Percentiles rank a stretch among this genome's conserved stretches.
Evolutionary conservation across 441 rosid species (phyloP).

Genomic region (Gossypium schwendimanii): DNA sequence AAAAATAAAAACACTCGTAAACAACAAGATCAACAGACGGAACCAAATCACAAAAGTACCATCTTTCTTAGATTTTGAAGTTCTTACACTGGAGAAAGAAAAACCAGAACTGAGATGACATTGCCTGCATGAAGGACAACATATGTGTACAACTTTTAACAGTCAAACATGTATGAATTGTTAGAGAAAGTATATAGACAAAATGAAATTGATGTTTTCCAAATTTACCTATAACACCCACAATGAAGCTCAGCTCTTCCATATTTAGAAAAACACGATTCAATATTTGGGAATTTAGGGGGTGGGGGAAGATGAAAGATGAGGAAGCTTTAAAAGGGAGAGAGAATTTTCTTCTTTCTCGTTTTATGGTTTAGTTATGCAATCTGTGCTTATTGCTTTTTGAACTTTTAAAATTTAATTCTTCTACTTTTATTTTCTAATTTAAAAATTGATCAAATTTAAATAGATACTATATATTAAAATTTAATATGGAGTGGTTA

Average conservation of each 20-base stretch:
- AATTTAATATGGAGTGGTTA: too few species aligned
- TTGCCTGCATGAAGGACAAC: slow-evolving; percentile 40
- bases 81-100: slow-evolving; percentile 73
- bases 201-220: not conserved
- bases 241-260: slow-evolving; percentile 35
- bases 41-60: not conserved
- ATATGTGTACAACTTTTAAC: not conserved
- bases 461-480: too few species aligned
- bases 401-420: too few species aligned
- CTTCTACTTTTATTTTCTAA: too few species aligned
- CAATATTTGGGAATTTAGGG: not conserved
- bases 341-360: too few species aligned
- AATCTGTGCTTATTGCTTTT: too few species aligned
- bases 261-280: slow-evolving; percentile 11
- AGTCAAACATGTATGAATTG: too few species aligned
- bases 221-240: slow-evolving; percentile 47
- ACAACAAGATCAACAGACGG: not conserved
- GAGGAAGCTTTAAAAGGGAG: not conserved
- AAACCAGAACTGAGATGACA: slow-evolving; percentile 57
- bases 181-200: not conserved
- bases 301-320: not conserved
- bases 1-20: not conserved
- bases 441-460: too few species aligned
- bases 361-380: too few species aligned
- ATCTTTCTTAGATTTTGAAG: not conserved